phyloP scores from a whole-genome alignment of 2,329 filamentous ascomycete genomes.

The Plenodomus lindquistii region DNA sequence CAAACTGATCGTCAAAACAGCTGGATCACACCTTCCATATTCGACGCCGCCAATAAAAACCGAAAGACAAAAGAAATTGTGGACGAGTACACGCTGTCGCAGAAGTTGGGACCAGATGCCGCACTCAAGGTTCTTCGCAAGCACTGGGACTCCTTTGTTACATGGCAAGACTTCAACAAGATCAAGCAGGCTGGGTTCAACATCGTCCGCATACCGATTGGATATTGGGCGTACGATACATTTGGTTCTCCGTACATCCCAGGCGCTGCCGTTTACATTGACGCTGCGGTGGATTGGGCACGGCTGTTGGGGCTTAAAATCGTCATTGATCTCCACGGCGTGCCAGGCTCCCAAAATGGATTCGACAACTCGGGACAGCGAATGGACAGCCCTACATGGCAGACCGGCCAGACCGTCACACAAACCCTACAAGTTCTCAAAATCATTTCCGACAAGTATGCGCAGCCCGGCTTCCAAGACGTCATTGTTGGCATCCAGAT shows the following conservation, averaged over 20 bases:
- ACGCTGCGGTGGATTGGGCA: conserved; percentile 62
- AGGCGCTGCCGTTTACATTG: conserved; percentile 58
- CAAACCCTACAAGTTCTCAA: conserved; percentile 61
- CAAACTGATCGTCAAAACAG: conserved; percentile 14
- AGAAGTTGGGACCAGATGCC: conserved; percentile 54
- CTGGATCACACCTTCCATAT: conserved; percentile 64
- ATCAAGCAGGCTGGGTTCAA: conserved; percentile 63
- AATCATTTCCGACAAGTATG: conserved; percentile 62
- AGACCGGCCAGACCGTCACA: conserved; percentile 52
- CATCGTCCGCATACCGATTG: conserved; percentile 61
- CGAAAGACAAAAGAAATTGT: conserved; percentile 43
- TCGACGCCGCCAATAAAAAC: conserved; percentile 40
- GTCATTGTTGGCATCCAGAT: conserved; percentile 63
- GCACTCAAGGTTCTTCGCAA: conserved; percentile 51
- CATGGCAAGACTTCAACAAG: conserved; percentile 58
- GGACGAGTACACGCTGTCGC: conserved; percentile 57
- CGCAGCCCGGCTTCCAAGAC: conserved; percentile 56
- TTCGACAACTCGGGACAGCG: conserved; percentile 65
- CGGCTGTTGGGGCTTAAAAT: conserved; percentile 57
- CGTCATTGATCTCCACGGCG: conserved; percentile 63
- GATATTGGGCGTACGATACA: conserved; percentile 63
- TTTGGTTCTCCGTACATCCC: conserved; percentile 54
- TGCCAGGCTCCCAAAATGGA: conserved; percentile 62
- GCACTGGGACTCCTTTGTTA: conserved; percentile 58
- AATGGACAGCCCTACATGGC: conserved; percentile 50